These are phyloP conservation scores for Chaetomium globosum DNA, from an alignment of 2,329 filamentous ascomycete genomes.

Conservation along the genomic window DNA sequence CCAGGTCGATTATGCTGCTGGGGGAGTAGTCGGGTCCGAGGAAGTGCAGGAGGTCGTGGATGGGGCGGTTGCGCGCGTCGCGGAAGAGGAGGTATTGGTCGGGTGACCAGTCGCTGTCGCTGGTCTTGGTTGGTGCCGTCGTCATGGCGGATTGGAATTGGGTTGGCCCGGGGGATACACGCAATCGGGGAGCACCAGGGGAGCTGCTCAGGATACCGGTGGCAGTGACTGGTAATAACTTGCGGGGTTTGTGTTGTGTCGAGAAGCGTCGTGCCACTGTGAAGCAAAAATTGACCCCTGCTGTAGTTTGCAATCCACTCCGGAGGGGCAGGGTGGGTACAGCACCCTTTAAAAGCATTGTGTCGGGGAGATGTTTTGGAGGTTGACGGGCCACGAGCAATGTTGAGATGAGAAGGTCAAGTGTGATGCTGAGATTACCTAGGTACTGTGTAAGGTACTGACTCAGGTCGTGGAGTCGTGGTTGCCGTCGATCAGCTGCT, in stretches of 20 bases:
- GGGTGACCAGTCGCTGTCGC: conserved; percentile 25
- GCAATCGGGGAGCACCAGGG: not conserved
- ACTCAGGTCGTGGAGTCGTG: too few relatives aligned
- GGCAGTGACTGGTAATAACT: not conserved
- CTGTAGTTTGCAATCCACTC: not conserved
- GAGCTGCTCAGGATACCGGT: not conserved
- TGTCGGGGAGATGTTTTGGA: not conserved
- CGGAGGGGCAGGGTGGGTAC: not conserved
- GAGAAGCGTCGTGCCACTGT: not conserved
- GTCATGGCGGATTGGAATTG: conserved; percentile 12
- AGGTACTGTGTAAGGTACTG: too few relatives aligned
- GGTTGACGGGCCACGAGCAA: too few relatives aligned
- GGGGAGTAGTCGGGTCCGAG: conserved; percentile 40
- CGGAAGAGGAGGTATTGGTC: conserved; percentile 33
- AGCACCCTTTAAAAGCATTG: not conserved
- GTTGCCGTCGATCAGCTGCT: too few relatives aligned
- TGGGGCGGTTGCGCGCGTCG: conserved; percentile 29
- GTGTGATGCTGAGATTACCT: too few relatives aligned
- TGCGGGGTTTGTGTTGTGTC: not conserved
- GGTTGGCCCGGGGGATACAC: not conserved
- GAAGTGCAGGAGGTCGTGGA: conserved; percentile 54
- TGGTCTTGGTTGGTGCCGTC: not conserved
- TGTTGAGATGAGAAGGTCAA: too few relatives aligned
- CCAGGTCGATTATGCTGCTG: conserved; percentile 57
- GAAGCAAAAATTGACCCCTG: not conserved